phyloP scores from a whole-genome alignment of 495 filamentous ascomycete genomes.

The Talaromyces wortmannii region DNA sequence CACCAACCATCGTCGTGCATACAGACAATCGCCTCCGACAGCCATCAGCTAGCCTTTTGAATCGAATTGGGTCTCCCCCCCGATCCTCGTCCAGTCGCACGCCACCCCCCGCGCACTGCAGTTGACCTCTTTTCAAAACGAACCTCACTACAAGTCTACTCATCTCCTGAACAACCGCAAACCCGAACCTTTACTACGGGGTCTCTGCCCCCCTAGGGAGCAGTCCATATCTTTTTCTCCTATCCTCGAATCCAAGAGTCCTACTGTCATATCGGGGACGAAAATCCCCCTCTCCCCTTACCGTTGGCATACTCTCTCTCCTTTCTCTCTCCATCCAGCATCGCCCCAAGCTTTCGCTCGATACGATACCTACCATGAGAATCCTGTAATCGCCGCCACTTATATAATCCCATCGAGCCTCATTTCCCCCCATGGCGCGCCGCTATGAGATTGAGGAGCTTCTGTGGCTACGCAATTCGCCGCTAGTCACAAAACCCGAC shows the following conservation, averaged over 20 bases:
- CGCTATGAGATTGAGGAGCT: slow-evolving; percentile 80
- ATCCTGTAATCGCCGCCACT: background rate
- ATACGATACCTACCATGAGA: background rate
- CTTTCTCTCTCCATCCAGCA: background rate
- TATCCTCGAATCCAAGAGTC: too few relatives aligned
- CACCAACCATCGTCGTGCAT: background rate
- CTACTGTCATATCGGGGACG: too few relatives aligned
- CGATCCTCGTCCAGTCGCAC: too few relatives aligned
- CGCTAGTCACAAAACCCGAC: slow-evolving; percentile 74
- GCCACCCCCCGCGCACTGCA: too few relatives aligned
- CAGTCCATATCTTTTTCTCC: too few relatives aligned
- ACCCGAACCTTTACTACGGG: too few relatives aligned
- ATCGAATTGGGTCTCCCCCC: too few relatives aligned
- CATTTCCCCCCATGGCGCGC: slow-evolving; percentile 38
- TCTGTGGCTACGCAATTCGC: slow-evolving; percentile 69
- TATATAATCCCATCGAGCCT: background rate
- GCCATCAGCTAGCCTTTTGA: background rate
- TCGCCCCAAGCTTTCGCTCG: background rate
- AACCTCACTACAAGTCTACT: too few relatives aligned
- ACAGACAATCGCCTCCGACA: background rate
- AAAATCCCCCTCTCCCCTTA: background rate
- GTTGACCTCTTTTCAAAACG: too few relatives aligned
- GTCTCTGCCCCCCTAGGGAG: too few relatives aligned
- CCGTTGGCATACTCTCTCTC: background rate
- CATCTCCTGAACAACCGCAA: too few relatives aligned